Evolutionary conservation across 2,329 filamentous ascomycete genomes (phyloP), one percentile per base, ranked within the genome.

Genomic region (Ascochyta koolunga): DNA sequence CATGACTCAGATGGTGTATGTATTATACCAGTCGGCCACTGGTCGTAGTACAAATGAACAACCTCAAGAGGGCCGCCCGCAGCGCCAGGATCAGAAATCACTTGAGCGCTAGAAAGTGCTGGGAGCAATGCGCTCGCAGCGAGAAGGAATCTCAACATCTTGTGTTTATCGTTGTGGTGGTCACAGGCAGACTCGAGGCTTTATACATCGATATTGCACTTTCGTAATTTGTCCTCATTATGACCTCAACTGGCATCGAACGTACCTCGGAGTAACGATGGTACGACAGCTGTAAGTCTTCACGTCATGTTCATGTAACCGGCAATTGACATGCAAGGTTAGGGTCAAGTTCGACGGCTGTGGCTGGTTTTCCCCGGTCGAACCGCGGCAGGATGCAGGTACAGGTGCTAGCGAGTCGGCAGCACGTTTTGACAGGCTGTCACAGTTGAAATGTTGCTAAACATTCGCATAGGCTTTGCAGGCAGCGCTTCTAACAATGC

Each of bases 21-120:
- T 21, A 10, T 36, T 13, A 31, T 49, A 58, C 76, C 76, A 25
- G 78, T 79, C 15, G 71, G 79, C 75, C 77, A 83, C 62, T 82
- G 74, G 59, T 81, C 79, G 47, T 80, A 76, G 58, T 82, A 83
- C 9, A 81, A 67, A 66, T 83, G 80, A 0, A 78, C 75, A 24
- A 81, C 55, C 54, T 83, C 80, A 6, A 82, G 68, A 13, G 73
- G 55, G 11, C 79, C 78, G 1, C 80, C 80, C 16, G 70, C 67
- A 11, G 65, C 56, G 15, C 72, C 71, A 18, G 74, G 68, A 59
- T 80, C 77, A 19, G 48, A 56, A n/a, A 57, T 47, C 13, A 67
- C 35, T 22, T 69, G 61, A 24, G 60, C 59, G 27, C 36, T 44
- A 8, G 54, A 61, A 1, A 64, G 51, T 5, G 41, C 46, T 25